Base-by-base conservation (phyloP, 2,329 filamentous ascomycete species). In the Claviceps citrina region DNA sequence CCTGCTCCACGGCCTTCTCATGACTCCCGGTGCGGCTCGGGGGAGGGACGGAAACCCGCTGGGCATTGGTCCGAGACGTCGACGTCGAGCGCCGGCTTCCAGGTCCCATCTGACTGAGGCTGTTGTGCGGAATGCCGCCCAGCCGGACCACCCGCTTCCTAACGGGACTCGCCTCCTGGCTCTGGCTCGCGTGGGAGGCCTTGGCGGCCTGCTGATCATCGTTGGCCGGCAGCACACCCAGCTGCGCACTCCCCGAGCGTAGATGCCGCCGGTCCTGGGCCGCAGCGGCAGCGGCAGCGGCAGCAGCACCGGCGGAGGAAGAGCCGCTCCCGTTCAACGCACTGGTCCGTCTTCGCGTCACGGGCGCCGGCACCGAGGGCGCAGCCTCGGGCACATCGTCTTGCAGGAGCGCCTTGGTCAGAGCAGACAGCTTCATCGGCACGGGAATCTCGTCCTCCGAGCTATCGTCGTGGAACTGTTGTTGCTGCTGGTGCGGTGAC, bases 391-490 rank as follows among this genome's bases (percentile, higher is more conserved):
- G 69, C 3, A 64, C 70, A 32, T 73, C 72, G 44, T 79, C 75
- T 42, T 76, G 74, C 19, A 95, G 69, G 13, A 95, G 68, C 16
- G 85, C 87, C 55, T 91, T 89, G 36, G 89, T 93, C 49, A 91
- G 74, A 51, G 87, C 86, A 57, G 86, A 95, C 56, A 95, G 81
- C 64, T 91, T 93, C 75, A 91, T 85, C 51, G 86, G 86, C 49
- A 84, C 81, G 13, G 83, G 82, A 22, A 93, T 84, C 61, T 95
- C 89, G 53, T 95, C 89, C 61, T 95, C 89, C 19, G 87, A 94
- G 66, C 84, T 94, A 55, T 94, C 87, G 51, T 84, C 79, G 49
- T 56, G 47, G 44, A 57, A 78, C 43, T 57, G 68, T 36, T 66
- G 65, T 43, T 66, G 66, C 35, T 66, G 65, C 43, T 66, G 66